These are phyloP conservation scores for Xylariaceae sp. DNA, from an alignment of 2,329 filamentous ascomycete species.

Conservation along the genomic window DNA sequence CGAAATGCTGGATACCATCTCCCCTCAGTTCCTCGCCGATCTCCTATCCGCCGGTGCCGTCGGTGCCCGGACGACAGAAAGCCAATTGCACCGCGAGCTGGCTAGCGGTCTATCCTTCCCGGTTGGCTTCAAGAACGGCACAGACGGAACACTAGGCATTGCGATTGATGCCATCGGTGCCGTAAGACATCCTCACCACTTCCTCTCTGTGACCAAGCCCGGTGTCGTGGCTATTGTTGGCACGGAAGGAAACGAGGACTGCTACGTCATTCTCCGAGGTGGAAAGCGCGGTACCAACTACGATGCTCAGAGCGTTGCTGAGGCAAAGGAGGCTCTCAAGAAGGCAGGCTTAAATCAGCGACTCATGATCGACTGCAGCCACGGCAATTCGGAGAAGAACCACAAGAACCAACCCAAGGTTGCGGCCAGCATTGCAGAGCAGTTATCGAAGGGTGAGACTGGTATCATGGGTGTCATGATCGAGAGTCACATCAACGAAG, in stretches of 20 bases:
- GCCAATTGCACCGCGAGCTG: conserved; percentile 89
- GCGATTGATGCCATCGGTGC: conserved; percentile 95
- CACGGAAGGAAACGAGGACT: conserved; percentile 92
- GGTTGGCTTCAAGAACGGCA: conserved; percentile 99
- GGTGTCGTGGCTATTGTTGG: conserved; percentile 93
- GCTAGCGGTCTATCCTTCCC: conserved; percentile 94
- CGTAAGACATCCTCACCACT: conserved; percentile 88
- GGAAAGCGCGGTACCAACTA: conserved; percentile 94
- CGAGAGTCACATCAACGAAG: conserved; percentile 94
- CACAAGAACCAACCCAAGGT: conserved; percentile 98
- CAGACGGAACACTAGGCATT: conserved; percentile 82
- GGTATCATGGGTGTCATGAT: conserved; percentile 98
- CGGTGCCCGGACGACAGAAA: conserved; percentile 94
- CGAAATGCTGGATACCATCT: conserved; percentile 98
- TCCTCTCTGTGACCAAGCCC: conserved; percentile 95
- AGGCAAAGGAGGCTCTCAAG: conserved; percentile 73
- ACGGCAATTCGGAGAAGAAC: conserved; percentile 93
- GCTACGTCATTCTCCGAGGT: conserved; percentile 91
- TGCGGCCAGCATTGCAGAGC: conserved; percentile 72
- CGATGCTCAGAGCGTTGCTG: conserved; percentile 76
- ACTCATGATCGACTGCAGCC: conserved; percentile 97
- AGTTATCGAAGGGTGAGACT: conserved; percentile 78
- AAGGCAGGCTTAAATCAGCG: conserved; percentile 70
- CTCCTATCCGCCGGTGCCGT: conserved; percentile 87
- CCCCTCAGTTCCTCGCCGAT: conserved; percentile 93